Conservation (phyloP, 2,329 filamentous ascomycete species). For the Fusarium sp. region DNA sequence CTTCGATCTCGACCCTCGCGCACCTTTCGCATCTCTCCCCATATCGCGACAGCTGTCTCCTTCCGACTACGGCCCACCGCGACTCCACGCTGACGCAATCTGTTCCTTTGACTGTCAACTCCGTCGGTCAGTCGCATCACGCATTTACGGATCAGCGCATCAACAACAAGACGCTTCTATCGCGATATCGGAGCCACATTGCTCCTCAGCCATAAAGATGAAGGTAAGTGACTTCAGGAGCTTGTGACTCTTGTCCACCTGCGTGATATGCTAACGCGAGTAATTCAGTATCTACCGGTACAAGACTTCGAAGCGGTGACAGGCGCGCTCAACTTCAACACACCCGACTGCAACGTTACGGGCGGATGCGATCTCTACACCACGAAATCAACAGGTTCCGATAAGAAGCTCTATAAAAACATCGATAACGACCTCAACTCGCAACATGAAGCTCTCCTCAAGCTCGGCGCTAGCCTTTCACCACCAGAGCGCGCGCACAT, state of each 20-base stretch:
- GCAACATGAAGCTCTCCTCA: conserved; percentile 89
- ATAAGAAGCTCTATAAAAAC: conserved; percentile 97
- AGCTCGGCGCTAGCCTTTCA: conserved; percentile 88
- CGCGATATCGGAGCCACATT: conserved; percentile 6
- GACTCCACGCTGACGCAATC: conserved; percentile 54
- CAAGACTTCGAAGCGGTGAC: conserved; percentile 93
- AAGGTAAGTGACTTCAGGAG: conserved; percentile 53
- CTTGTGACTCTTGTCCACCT: conserved; percentile 2
- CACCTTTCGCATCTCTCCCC: conserved; percentile 28
- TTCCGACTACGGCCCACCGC: conserved; percentile 42
- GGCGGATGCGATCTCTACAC: conserved; percentile 98
- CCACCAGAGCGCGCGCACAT: conserved; percentile 83
- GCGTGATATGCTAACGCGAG: conserved; percentile 37
- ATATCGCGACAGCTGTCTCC: conserved; percentile 42
- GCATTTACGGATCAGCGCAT: conserved; percentile 20
- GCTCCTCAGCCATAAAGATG: conserved; percentile 51
- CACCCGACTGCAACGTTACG: conserved; percentile 90
- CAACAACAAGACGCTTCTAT: conserved; percentile 18
- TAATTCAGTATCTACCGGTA: conserved; percentile 85
- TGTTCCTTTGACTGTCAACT: conserved; percentile 33
- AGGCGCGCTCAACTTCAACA: conserved; percentile 95
- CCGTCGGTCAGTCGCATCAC: conserved; percentile 37
- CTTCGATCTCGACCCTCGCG: conserved; percentile 1
- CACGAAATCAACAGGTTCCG: conserved; percentile 92
- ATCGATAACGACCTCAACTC: conserved; percentile 93